These are phyloP conservation scores for Phialocephala subalpina DNA, from an alignment of 2,329 filamentous ascomycete genomes.

Conservation along the genomic window DNA sequence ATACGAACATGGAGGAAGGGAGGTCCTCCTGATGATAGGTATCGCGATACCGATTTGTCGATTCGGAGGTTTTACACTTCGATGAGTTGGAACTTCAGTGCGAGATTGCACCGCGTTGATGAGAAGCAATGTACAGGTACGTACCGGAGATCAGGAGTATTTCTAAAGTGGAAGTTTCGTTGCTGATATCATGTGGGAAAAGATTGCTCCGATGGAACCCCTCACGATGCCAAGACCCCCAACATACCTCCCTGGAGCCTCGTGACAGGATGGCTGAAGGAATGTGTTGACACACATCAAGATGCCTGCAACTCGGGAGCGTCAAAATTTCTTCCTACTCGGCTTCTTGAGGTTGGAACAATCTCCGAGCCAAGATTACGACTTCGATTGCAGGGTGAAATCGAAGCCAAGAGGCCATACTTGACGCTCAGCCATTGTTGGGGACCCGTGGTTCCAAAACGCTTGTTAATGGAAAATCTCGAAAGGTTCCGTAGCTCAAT, in stretches of 20 bases:
- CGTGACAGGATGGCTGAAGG: neutral
- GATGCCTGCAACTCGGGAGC: neutral
- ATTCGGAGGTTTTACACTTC: neutral
- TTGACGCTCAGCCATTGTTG: neutral
- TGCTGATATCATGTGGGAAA: neutral
- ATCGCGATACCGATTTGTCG: neutral
- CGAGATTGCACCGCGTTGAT: neutral
- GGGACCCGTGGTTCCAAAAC: neutral
- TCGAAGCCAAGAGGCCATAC: neutral
- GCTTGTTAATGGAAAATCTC: neutral
- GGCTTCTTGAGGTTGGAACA: neutral
- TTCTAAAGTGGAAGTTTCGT: too few relatives aligned
- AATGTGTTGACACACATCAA: neutral
- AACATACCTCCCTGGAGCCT: neutral
- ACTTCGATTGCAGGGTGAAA: neutral
- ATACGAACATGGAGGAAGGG: neutral
- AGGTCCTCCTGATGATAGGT: neutral
- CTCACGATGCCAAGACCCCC: neutral
- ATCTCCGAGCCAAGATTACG: neutral
- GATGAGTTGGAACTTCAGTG: neutral
- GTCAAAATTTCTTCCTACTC: neutral
- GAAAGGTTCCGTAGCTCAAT: neutral
- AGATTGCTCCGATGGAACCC: neutral
- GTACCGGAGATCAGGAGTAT: neutral
- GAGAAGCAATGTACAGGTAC: neutral